These are phyloP conservation scores for Monosporascus sp. DNA, from an alignment of 2,329 filamentous ascomycete genomes.

Conservation along the genomic window DNA sequence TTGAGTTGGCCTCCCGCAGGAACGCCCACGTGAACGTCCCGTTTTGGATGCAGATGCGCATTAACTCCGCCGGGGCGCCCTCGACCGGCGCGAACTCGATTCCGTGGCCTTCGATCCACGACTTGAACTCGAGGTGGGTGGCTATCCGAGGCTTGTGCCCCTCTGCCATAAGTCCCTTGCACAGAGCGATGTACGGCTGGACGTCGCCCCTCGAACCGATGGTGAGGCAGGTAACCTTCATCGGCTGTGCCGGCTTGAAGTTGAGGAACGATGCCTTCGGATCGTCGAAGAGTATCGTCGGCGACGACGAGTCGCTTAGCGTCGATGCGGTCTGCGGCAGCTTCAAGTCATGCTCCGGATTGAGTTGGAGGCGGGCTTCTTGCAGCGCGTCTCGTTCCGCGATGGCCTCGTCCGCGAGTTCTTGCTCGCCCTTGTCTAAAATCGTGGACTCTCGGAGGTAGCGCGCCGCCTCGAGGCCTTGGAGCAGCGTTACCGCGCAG, in stretches of 20 bases:
- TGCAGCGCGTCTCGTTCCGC: constrained; percentile 78
- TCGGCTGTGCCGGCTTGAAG: constrained; percentile 75
- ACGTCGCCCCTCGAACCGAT: constrained; percentile 96
- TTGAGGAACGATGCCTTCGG: constrained; percentile 81
- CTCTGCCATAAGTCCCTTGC: constrained; percentile 82
- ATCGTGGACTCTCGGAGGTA: constrained; percentile 66
- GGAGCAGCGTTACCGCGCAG: constrained; percentile 75
- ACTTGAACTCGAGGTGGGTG: constrained; percentile 84
- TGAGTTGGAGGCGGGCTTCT: constrained; percentile 59
- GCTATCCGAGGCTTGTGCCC: constrained; percentile 85
- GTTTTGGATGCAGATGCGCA: constrained; percentile 93
- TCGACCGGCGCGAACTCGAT: constrained; percentile 88
- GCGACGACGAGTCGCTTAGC: constrained; percentile 46
- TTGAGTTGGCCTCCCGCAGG: constrained; percentile 76
- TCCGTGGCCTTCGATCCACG: constrained; percentile 86
- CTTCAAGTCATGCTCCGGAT: constrained; percentile 44
- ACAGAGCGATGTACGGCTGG: constrained; percentile 94
- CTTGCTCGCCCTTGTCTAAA: constrained; percentile 62
- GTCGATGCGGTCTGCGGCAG: constrained; percentile 42
- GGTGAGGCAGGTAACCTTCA: constrained; percentile 87
- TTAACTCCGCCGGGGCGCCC: constrained; percentile 88
- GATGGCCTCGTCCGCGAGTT: constrained; percentile 68
- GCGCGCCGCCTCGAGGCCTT: constrained; percentile 66
- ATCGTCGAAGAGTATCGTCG: constrained; percentile 85
- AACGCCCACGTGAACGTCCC: constrained; percentile 96